Evolutionary conservation across 2,329 filamentous ascomycete species (phyloP), one percentile per base, ranked within the genome.

Genomic region (Aspergillus proliferans): DNA sequence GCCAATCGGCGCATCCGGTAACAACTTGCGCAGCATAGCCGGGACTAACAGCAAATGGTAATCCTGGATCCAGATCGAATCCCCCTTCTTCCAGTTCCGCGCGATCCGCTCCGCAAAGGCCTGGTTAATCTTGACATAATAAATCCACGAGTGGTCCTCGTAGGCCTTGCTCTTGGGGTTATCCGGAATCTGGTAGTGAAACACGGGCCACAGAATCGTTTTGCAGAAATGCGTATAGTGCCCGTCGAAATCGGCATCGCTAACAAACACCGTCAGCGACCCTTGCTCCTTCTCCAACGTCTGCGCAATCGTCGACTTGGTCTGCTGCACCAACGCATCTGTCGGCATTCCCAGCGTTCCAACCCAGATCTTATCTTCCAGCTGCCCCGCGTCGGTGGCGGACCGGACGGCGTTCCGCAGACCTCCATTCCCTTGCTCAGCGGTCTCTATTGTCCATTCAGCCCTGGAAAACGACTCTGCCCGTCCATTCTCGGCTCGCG

Each of bases 91-190:
- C 84, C 91, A 96, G 70, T 90, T 87, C 65, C 85, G 84, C 45
- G 93, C 76, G 48, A 96, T 89, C 63, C 84, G 86, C 66, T 95
- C 87, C 28, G 92, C 91, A 69, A 96, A 96, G 1, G 86, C 87
- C 67, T 92, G 86, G 71, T 96, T 96, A 62, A 96, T 81, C 47
- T 86, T 88, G 62, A 89, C 85, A 63, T 96, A 97, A 74, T 88
- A 93, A 58, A 88, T 82, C 88, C 90, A 97, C 0, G 91, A 95
- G 69, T 96, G 91, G 61, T 96, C 92, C 67, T 94, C 86, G 66
- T 95, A 97, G 0, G 92, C 90, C 65, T 95, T 96, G 81, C 90
- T 95, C 75, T 95, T 94, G 36, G 92, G 91, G 63, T 92, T 92
- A 67, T 96, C 92, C 2, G 92, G 92, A 57, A 96, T 94, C 68